Base-by-base conservation (phyloP, 306 rosid genomes). In the Morella rubra region DNA sequence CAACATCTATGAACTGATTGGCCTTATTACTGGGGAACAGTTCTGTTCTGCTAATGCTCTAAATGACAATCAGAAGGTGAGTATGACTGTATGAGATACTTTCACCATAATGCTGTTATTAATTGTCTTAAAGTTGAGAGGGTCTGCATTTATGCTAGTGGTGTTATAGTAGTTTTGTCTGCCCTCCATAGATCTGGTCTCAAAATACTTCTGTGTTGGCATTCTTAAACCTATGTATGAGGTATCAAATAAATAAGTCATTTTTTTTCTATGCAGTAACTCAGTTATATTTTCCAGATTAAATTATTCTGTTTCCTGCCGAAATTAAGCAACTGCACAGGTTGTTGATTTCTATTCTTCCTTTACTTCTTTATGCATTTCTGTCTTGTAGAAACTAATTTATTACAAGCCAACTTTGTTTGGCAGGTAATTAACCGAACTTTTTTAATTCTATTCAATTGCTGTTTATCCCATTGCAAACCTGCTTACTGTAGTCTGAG, bases 11-110 rank as follows among this genome's bases (percentile, higher is more conserved):
- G 96, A 92, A 91, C 85, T 96, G 80, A 87, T 85, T 69, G 99
- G 99, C 71, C 97, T 96, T 80, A 96, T 96, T 55, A 18, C 89
- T 0, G 96, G 89, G 83, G 99, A 91, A 37, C 96, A 93, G 72
- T 96, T 85, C 89, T 73, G 52, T 79, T 76, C 96, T 78, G 97
- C 93, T 40, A 93, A 96, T 87, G 90, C 94, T 83, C 99, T 96
- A 71, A 85, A 90, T 49, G 98, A 96, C 45, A 82, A 62, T 82
- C 96, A 91, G 87, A 96, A 93, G 99, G 99, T 96, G 77, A 74
- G 88, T 80, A 60, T 42, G 37, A 71, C 37, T 9, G 10, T 72
- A 50, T 53, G 46, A 41, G 16, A 71, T 76, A 42, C 19, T 79
- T 71, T 12, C 20, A 54, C 27, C 60, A 8, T 58, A 22, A 77